These are phyloP conservation scores for Phytopythium oedochilum DNA, from an alignment of 352 stramenopile species.

Conservation along the genomic window DNA sequence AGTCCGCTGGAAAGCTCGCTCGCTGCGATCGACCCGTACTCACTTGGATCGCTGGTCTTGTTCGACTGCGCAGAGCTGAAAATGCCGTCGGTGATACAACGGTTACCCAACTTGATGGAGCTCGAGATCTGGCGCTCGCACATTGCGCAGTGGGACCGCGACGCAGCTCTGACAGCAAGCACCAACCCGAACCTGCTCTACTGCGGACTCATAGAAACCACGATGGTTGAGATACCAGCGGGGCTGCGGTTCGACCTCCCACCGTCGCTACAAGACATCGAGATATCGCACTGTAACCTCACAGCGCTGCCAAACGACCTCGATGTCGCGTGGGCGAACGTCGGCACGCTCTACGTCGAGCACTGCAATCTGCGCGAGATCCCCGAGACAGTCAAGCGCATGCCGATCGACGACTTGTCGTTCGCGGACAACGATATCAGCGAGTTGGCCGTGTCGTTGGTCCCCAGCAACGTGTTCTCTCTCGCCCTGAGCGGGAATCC, in stretches of 20 bases:
- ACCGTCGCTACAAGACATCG: constrained; percentile 14
- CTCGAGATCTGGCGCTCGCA: constrained; percentile 23
- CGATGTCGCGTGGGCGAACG: constrained; percentile 6
- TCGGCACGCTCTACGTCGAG: constrained; percentile 18
- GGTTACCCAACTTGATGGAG: constrained; percentile 12
- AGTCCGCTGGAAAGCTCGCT: constrained; percentile 3
- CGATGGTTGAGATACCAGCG: constrained; percentile 7
- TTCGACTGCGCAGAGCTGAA: constrained; percentile 12
- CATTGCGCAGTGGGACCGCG: constrained; percentile 11
- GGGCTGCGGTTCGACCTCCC: constrained; percentile 11
- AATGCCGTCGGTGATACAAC: constrained; percentile 7
- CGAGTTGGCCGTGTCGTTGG: background rate
- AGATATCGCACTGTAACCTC: constrained; percentile 16
- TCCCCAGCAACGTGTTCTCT: background rate
- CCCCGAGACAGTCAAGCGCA: constrained; percentile 2
- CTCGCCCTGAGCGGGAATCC: background rate
- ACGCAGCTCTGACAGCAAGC: constrained; percentile 5
- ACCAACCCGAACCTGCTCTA: constrained; percentile 12
- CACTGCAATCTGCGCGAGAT: constrained; percentile 9
- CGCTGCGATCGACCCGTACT: constrained; percentile 4
- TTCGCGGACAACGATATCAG: constrained; percentile 12
- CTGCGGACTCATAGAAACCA: constrained; percentile 9
- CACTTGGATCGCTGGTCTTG: constrained; percentile 12
- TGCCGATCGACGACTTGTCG: constrained; percentile 12
- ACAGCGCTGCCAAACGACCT: constrained; percentile 11